Percentiles rank a stretch among this genome's conserved stretches.
Evolutionary conservation across 257 asterid genomes (phyloP).

Genomic region (Knoxia roxburghii): DNA sequence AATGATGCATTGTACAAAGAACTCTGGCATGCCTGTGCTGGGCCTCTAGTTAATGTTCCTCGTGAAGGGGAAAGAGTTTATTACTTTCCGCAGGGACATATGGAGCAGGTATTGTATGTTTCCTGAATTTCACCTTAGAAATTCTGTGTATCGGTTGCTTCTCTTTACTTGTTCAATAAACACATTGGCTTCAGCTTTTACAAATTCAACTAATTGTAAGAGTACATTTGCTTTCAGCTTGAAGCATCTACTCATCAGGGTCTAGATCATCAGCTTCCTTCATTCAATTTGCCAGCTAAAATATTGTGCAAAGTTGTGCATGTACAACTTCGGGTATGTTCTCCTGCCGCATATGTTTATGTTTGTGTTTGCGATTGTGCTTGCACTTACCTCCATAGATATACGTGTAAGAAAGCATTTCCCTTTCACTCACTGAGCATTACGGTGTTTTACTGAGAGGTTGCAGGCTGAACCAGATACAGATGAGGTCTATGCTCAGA

Average conservation of each 20-base stretch:
- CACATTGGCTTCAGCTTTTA: too few relatives aligned
- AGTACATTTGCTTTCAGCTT: constrained; percentile 44
- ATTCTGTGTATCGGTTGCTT: background rate
- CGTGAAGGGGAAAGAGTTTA: constrained; percentile 83
- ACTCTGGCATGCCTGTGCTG: constrained; percentile 99
- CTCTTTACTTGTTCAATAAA: background rate
- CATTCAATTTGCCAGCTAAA: constrained; percentile 79
- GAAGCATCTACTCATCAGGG: constrained; percentile 97
- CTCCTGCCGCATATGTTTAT: background rate
- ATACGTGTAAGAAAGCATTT: background rate
- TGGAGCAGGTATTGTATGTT: constrained; percentile 75
- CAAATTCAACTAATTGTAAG: background rate
- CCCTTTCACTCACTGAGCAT: background rate
- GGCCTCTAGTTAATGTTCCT: constrained; percentile 89
- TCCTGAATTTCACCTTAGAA: constrained; percentile 4
- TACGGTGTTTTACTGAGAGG: constrained; percentile 1
- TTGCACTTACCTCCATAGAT: background rate
- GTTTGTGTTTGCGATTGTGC: background rate
- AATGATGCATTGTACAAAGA: constrained; percentile 73
- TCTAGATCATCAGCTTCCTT: constrained; percentile 85
- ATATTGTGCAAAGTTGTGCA: constrained; percentile 91
- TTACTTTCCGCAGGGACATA: constrained; percentile 97
- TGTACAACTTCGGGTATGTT: constrained; percentile 70
- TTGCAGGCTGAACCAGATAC: constrained; percentile 87
- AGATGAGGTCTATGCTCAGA: constrained; percentile 91